Percentiles rank a stretch among this genome's conserved stretches.
phyloP scores from a whole-genome alignment of 2,329 filamentous ascomycete species.

The Mariannaea sp. region DNA sequence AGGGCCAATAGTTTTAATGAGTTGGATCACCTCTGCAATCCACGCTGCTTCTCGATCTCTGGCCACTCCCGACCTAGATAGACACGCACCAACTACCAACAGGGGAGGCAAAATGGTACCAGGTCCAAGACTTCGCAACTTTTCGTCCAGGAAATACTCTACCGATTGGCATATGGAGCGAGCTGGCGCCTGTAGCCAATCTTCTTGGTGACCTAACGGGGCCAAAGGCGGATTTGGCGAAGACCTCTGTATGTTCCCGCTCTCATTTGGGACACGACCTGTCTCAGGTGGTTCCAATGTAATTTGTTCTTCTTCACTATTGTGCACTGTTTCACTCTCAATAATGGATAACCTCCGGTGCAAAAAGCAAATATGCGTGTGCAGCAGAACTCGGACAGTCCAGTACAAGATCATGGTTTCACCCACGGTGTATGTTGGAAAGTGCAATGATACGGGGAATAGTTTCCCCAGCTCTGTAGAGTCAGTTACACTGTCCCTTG shows the following conservation, averaged over 20 bases:
- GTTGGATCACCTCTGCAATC: slow-evolving; percentile 2
- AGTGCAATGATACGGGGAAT: slow-evolving; percentile 13
- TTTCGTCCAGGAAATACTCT: slow-evolving; percentile 4
- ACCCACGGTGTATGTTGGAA: slow-evolving; percentile 7
- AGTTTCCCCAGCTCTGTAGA: slow-evolving; percentile 1
- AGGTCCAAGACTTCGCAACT: background rate
- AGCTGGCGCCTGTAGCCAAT: slow-evolving; percentile 3
- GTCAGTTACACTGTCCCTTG: background rate
- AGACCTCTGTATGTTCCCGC: too few species aligned
- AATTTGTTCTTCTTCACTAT: too few species aligned
- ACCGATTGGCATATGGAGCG: slow-evolving; percentile 13
- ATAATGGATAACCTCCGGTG: background rate
- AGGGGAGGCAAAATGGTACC: slow-evolving; percentile 4
- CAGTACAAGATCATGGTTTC: slow-evolving; percentile 16
- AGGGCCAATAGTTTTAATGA: slow-evolving; percentile 1
- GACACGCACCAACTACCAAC: slow-evolving; percentile 1
- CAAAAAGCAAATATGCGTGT: background rate
- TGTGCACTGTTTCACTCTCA: background rate
- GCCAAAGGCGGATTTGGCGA: too few species aligned
- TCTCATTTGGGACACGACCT: too few species aligned
- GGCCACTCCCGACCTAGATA: background rate
- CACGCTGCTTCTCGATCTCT: background rate
- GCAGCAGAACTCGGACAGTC: slow-evolving; percentile 7
- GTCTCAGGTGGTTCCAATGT: too few species aligned
- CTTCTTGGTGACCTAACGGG: background rate